These are phyloP conservation scores for Hyaloscypha bicolor DNA, from an alignment of 495 filamentous ascomycete genomes.

Conservation along the genomic window DNA sequence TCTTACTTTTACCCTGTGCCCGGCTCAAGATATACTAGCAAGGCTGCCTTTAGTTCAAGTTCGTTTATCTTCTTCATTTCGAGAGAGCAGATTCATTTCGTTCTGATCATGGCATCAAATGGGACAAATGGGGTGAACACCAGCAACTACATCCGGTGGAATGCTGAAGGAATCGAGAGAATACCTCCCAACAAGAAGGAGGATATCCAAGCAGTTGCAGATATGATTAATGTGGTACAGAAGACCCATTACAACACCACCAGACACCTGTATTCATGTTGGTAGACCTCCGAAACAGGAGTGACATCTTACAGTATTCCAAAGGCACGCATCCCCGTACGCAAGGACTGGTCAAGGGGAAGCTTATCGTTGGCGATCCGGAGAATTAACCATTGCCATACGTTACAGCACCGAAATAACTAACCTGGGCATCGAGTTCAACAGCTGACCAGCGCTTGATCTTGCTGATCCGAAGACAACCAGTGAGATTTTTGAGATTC, in stretches of 20 bases:
- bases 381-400: conserved; percentile 40
- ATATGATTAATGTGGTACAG: conserved; percentile 51
- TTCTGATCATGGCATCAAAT: conserved; percentile 7
- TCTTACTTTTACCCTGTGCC: neutral
- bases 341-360: conserved; percentile 50
- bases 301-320: neutral
- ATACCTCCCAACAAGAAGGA: conserved; percentile 45
- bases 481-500: conserved; percentile 47
- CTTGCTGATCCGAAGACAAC: conserved; percentile 49
- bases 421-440: conserved; percentile 48
- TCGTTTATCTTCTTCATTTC: too few relatives aligned
- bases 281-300: neutral
- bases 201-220: conserved; percentile 48
- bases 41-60: neutral
- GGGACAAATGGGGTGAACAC: neutral
- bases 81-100: neutral
- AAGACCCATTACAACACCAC: conserved; percentile 48
- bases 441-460: conserved; percentile 50
- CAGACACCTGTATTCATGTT: conserved; percentile 43
- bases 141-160: conserved; percentile 44
- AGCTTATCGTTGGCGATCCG: conserved; percentile 42
- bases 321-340: conserved; percentile 42
- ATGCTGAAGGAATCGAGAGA: conserved; percentile 46
- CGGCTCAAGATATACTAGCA: neutral
- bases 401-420: conserved; percentile 47